Base-by-base conservation (phyloP, 805 yeast genomes). In the Candida qinlingensis region DNA sequence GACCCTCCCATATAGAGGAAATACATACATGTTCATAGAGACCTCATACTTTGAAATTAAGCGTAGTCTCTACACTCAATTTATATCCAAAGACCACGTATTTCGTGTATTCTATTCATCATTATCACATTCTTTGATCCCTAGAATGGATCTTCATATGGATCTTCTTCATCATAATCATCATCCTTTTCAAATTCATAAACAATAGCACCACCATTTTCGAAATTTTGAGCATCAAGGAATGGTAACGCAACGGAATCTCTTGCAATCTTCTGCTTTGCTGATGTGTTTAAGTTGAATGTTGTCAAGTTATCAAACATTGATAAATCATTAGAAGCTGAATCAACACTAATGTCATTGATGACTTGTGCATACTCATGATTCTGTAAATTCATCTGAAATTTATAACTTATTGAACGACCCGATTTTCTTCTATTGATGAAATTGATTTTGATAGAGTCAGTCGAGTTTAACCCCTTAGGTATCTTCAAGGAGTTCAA, bases 141-240 rank as follows among this genome's bases (percentile, higher is more conserved):
- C 19, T 66, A 90, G 61, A 89, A 90, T 6, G 98, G 98, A 62
- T 92, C 98, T 63, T 92, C 99, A 61, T 83, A 92, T 0, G 98
- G 97, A 66, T 92, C 99, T 58, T 94, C 98, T 64, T 92, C 99
- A 61, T 92, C 99, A 62, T 91, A 92, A 65, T 92, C 99, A 64
- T 92, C 99, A 65, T 92, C 98, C 62, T 91, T 88, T 60, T 94
- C 98, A 63, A 83, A 94, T 62, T 94, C 94, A 62, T 92, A 92
- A 4, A 92, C 96, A 56, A 94, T 91, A 1, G 99, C 97, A 19
- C 98, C 97, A 46, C 96, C 96, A 44, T 79, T 70, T 34, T 80
- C 77, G 25, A 85, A 87, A 13, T 72, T 70, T 60, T 92, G 98
- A 0, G 98, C 98, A 54, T 85, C 87, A 71, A 92, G 70, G 64